Evolutionary conservation across 805 yeast species (phyloP).

Genomic region (Priceomyces melissophilus): DNA sequence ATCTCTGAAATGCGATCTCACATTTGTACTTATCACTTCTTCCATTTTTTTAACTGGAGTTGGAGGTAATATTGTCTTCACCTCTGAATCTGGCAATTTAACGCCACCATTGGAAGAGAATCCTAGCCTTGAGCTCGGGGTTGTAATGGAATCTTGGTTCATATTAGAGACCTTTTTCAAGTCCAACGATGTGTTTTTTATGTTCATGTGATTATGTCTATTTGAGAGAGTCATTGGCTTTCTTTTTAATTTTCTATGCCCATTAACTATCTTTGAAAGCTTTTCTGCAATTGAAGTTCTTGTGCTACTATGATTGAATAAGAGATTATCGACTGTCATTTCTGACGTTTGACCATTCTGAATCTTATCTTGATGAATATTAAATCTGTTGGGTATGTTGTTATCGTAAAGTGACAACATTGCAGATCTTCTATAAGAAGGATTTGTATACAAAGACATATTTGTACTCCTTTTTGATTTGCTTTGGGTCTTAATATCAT

Average conservation of each 20-base stretch:
- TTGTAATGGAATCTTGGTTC: background rate
- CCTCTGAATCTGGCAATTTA: conserved; percentile 48
- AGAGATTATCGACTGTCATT: conserved; percentile 33
- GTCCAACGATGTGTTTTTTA: conserved; percentile 38
- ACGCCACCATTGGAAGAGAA: conserved; percentile 49
- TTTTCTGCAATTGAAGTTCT: conserved; percentile 29
- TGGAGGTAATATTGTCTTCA: conserved; percentile 51
- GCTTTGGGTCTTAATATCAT: conserved; percentile 21
- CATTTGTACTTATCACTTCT: conserved; percentile 16
- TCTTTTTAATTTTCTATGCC: conserved; percentile 7
- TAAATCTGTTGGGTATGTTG: conserved; percentile 32
- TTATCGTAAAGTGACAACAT: conserved; percentile 44
- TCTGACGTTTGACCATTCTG: conserved; percentile 33
- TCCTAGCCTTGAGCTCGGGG: conserved; percentile 22
- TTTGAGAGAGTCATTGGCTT: conserved; percentile 9
- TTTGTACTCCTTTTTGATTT: conserved; percentile 33
- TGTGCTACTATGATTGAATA: conserved; percentile 38
- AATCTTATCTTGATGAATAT: conserved; percentile 24
- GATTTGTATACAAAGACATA: conserved; percentile 39
- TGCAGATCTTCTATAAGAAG: conserved; percentile 42
- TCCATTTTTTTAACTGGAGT: conserved; percentile 69
- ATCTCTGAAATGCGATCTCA: conserved; percentile 7
- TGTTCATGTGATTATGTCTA: conserved; percentile 35
- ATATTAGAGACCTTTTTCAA: conserved; percentile 28
- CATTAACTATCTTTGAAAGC: conserved; percentile 19